Percentiles rank a stretch among this genome's conserved stretches.
Evolutionary conservation across 1,139 yeast genomes (phyloP).

Genomic region (Kodamaea fungicola): DNA sequence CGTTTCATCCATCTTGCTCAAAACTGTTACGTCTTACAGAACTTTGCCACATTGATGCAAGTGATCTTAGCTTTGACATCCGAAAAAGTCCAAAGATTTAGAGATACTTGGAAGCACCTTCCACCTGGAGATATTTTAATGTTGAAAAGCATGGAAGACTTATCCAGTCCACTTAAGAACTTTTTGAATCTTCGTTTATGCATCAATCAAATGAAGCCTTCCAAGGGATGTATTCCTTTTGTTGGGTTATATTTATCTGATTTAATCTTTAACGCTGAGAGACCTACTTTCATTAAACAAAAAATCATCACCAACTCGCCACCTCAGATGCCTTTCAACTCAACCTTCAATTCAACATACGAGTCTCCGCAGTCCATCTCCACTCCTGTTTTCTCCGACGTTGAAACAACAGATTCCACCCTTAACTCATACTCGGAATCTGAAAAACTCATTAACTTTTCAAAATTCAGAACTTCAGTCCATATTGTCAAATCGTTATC

Average conservation of each 20-base stretch:
- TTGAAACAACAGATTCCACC: slow-evolving; percentile 14
- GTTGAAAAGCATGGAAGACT: slow-evolving; percentile 59
- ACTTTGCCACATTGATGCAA: slow-evolving; percentile 85
- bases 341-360: not conserved
- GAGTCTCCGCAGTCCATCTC: slow-evolving; percentile 6
- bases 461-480: slow-evolving; percentile 74
- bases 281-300: slow-evolving; percentile 44
- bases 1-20: slow-evolving; percentile 85
- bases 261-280: slow-evolving; percentile 73
- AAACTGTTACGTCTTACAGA: slow-evolving; percentile 67
- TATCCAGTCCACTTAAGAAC: slow-evolving; percentile 63
- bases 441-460: slow-evolving; percentile 63
- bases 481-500: slow-evolving; percentile 75
- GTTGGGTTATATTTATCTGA: slow-evolving; percentile 84
- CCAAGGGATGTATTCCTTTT: slow-evolving; percentile 85
- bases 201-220: slow-evolving; percentile 59
- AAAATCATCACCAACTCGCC: slow-evolving; percentile 2
- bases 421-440: slow-evolving; percentile 17
- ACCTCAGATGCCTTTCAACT: slow-evolving; percentile 2
- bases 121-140: slow-evolving; percentile 56
- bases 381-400: slow-evolving; percentile 7
- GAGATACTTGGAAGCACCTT: slow-evolving; percentile 72
- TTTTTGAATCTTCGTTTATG: slow-evolving; percentile 64
- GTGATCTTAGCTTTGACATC: slow-evolving; percentile 81
- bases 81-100: slow-evolving; percentile 56